Base-by-base conservation (phyloP, 2,329 filamentous ascomycete genomes). In the Pseudocercospora eumusae region DNA sequence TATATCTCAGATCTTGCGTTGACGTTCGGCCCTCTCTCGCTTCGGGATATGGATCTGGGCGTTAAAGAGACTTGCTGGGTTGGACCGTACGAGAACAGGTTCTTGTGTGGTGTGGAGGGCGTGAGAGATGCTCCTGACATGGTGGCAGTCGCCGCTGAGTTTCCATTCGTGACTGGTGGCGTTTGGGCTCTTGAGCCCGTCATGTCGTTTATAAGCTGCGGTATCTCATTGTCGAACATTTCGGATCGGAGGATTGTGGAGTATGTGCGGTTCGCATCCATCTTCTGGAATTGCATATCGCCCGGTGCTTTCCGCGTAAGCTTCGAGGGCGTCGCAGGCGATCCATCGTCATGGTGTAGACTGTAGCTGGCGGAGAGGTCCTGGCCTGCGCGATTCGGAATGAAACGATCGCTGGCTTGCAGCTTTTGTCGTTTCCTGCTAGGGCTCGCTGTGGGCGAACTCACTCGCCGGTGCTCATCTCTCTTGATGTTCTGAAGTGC, bases 71-170 rank as follows among this genome's bases (percentile, higher is more conserved):
- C 93, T 3, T 93, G 96, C 1, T 88, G 90, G 69, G 96, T 91
- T n/a, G 90, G 90, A 20, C 87, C 88, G 55, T 88, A 84, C 66
- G 81, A 85, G 75, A 99, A 98, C 42, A 99, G 85, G 69, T 99
- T 99, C 79, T 97, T 98, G 77, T 96, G 92, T 9, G 95, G 95
- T 3, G 95, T 99, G 1, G 93, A 96, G 0, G 95, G 95, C 0
- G 93, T 96, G 62, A 95, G 82, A 60, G 86, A 82, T 27, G 84
- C 88, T 28, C 52, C 62, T 0, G 93, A 96, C 60, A 95, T 82
- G 60, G 86, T 81, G 21, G 84, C 88, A 1, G 89, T 85, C 10
- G 90, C 77, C 23, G 85, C 82, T 11, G 86, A 81, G 13, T 83
- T 79, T 18, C 21, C 31, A 13, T 23, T 36, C 13, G 86, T 80